Conservation (phyloP, 345 rosid genomes). For the Acer negundo region DNA sequence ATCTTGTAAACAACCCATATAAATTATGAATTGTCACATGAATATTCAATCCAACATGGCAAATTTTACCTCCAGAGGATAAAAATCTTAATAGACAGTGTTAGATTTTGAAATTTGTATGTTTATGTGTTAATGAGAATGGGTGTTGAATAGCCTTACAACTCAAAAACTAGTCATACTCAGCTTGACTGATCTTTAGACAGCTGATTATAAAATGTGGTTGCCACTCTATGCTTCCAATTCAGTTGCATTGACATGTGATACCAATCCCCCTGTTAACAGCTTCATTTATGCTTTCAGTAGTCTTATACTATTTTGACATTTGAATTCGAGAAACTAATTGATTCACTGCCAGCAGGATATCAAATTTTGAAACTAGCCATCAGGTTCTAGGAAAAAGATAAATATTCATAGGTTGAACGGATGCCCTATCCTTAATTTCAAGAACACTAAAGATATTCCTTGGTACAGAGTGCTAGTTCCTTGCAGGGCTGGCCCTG, state of each 20-base stretch:
- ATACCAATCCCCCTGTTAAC: constrained; percentile 2
- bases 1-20: not conserved
- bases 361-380: constrained; percentile 1
- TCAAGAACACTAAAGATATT: not conserved
- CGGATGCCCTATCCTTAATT: not conserved
- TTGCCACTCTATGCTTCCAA: constrained; percentile 19
- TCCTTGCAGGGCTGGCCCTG: no score
- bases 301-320: not conserved
- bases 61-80: constrained; percentile 16
- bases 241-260: constrained; percentile 18
- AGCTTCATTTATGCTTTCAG: constrained; percentile 20
- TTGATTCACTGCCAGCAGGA: not conserved
- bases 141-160: no score
- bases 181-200: not conserved
- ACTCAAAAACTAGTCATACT: no score
- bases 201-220: constrained; percentile 15
- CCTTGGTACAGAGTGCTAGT: no score
- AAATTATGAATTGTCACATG: constrained; percentile 9
- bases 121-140: no score
- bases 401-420: not conserved
- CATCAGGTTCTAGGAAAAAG: not conserved
- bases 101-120: no score
- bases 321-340: not conserved
- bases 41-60: constrained; percentile 6
- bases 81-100: constrained; percentile 6